Base-by-base conservation (phyloP, 2,329 filamentous ascomycete species). In the Emmonsiellopsis sp. region DNA sequence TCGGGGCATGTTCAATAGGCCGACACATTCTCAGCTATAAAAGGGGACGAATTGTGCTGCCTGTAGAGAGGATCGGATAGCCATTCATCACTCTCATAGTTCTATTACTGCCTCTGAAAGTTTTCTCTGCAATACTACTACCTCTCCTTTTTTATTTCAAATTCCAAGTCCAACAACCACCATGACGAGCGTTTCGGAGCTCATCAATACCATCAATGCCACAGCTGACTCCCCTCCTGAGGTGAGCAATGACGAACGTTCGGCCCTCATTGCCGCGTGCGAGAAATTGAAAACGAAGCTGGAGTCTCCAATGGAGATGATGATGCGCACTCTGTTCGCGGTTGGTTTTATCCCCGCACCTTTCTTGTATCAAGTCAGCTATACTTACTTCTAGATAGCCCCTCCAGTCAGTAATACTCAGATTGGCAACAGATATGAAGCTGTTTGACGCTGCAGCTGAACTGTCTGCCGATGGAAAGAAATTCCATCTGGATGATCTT, bases 371-470 rank as follows among this genome's bases (percentile, higher is more conserved):
- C 13, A 9, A 1, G 35, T 38, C 9, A 38, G 13, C 9, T 38
- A 6, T 38, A n/a, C 13, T 38, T 38, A 38, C 7, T 38, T 38
- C 35, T 38, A n/a, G 2, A 9, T 4, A 34, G 11, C 44, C 46
- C 8, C 31, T 10, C 34, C 41, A 52, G 26, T 40, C 37, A 26
- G 44, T 47, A 26, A 43, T 34, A 2, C 32, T 53, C 40, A n/a
- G 51, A 16, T 26, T 53, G 26, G 51, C 51, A 10, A 37, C 41
- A 15, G 61, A 58, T 1, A 60, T 62, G 61, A 59, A 59, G 7
- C 38, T 63, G 32, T 62, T 63, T 45, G 59, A 63, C 42, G 56
- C 60, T 2, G 59, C 61, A 8, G 50, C 46, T 20, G 31, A 40
- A 16, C 15, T 52, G 8, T 37, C 15, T 26, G 38, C 55, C 1